phyloP scores from a whole-genome alignment of 129 eudicot species.

The Saussurea involucrata region DNA sequence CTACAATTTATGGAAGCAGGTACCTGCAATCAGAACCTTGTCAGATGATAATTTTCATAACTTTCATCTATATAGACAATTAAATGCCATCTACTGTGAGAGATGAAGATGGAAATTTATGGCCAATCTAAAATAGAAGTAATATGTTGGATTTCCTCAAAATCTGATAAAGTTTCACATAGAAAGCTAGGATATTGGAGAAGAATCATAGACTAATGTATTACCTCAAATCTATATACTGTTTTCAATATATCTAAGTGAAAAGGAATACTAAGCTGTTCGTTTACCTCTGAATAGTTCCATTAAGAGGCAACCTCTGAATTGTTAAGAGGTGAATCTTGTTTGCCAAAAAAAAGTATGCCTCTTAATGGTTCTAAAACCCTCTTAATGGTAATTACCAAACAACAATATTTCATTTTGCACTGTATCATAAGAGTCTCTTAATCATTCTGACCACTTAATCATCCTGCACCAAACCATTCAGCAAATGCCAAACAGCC shows the following conservation, averaged over 20 bases:
- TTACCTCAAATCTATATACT: background rate
- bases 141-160: background rate
- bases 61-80: background rate
- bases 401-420: no score
- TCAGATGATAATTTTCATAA: conserved; percentile 16
- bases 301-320: no score
- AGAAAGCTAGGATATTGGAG: background rate
- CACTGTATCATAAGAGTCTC: no score
- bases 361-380: no score
- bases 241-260: background rate
- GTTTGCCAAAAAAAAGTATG: no score
- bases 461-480: no score
- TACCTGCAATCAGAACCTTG: conserved; percentile 43
- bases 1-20: conserved; percentile 95
- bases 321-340: no score
- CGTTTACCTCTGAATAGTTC: no score
- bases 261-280: background rate
- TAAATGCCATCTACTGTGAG: background rate
- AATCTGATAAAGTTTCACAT: background rate
- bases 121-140: background rate
- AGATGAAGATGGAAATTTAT: background rate
- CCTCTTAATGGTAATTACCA: no score
- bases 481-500: no score
- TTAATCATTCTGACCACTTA: no score
- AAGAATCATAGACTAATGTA: background rate